phyloP scores from a whole-genome alignment of 768 basidiomycete species.

The Pholiota molesta region DNA sequence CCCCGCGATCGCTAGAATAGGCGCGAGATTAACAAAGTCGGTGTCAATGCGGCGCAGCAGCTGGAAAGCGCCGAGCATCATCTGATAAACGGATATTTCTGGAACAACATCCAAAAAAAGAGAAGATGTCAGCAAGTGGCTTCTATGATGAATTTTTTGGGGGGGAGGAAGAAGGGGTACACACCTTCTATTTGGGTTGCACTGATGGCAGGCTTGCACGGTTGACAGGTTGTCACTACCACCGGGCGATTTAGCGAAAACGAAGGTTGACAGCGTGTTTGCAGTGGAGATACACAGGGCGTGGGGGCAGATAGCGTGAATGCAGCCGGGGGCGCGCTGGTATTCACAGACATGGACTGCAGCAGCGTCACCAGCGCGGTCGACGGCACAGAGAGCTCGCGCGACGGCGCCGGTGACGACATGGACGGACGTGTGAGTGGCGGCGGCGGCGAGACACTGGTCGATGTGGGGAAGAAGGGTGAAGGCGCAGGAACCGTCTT shows the following conservation, averaged over 20 bases:
- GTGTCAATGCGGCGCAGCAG: constrained; percentile 78
- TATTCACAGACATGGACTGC: constrained; percentile 43
- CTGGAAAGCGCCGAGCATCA: constrained; percentile 53
- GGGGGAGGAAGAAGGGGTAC: constrained; percentile 7
- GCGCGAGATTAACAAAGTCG: constrained; percentile 75
- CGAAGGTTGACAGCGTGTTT: constrained; percentile 37
- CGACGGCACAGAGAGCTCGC: constrained; percentile 22
- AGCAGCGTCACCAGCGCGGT: constrained; percentile 39
- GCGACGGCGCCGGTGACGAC: constrained; percentile 20
- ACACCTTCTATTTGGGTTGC: constrained; percentile 74
- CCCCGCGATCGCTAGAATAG: constrained; percentile 51
- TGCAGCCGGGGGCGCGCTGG: constrained; percentile 26
- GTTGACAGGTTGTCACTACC: constrained; percentile 67
- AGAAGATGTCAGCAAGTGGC: background rate
- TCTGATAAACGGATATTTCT: constrained; percentile 81
- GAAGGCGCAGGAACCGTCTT: constrained; percentile 36
- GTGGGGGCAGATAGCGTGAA: constrained; percentile 23
- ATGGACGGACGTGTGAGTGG: constrained; percentile 5
- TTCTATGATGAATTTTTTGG: background rate
- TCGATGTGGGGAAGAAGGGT: constrained; percentile 14
- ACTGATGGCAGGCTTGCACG: constrained; percentile 61
- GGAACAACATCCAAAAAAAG: constrained; percentile 11
- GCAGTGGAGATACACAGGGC: constrained; percentile 43
- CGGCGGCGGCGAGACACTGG: constrained; percentile 13
- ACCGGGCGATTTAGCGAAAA: constrained; percentile 41